Conservation (phyloP, 352 stramenopile genomes). For the Pythium sukuiense region DNA sequence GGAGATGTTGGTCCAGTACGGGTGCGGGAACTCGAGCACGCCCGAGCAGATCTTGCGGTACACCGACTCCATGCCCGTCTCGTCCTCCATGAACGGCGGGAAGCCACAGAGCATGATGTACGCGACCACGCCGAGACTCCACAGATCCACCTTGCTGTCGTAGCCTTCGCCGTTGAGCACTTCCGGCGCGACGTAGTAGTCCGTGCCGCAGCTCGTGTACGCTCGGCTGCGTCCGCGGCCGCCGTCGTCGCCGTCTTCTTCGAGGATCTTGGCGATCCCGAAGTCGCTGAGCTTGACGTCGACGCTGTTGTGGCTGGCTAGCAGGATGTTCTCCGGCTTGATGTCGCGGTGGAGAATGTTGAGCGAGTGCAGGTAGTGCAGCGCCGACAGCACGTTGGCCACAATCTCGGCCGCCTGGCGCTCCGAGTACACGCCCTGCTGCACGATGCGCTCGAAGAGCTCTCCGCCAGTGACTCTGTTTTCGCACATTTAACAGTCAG, state of each 20-base stretch:
- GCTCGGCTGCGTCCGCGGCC: constrained; percentile 64
- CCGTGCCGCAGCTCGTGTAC: constrained; percentile 87
- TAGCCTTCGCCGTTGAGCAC: constrained; percentile 85
- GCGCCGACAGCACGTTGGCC: constrained; percentile 65
- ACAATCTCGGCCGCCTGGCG: constrained; percentile 73
- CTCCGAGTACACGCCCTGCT: constrained; percentile 82
- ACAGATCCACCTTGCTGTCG: constrained; percentile 87
- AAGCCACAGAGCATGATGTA: constrained; percentile 90
- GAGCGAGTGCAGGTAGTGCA: constrained; percentile 76
- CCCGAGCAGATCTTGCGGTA: constrained; percentile 85
- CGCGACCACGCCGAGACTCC: constrained; percentile 83
- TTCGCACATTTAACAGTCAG: not conserved
- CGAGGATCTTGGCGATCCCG: constrained; percentile 81
- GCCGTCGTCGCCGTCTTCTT: constrained; percentile 75
- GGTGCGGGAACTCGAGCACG: constrained; percentile 73
- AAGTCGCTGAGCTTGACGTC: constrained; percentile 86
- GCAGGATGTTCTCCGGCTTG: constrained; percentile 96
- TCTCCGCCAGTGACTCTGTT: constrained; percentile 77
- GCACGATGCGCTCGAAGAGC: constrained; percentile 84
- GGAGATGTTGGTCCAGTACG: constrained; percentile 88
- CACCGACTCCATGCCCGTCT: constrained; percentile 78
- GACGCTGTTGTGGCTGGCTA: constrained; percentile 68
- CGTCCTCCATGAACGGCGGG: constrained; percentile 80
- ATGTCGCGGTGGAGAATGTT: constrained; percentile 96
- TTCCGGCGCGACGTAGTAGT: constrained; percentile 88